phyloP scores from a whole-genome alignment of 2,329 filamentous ascomycete genomes.

The Colletotrichum sp. region DNA sequence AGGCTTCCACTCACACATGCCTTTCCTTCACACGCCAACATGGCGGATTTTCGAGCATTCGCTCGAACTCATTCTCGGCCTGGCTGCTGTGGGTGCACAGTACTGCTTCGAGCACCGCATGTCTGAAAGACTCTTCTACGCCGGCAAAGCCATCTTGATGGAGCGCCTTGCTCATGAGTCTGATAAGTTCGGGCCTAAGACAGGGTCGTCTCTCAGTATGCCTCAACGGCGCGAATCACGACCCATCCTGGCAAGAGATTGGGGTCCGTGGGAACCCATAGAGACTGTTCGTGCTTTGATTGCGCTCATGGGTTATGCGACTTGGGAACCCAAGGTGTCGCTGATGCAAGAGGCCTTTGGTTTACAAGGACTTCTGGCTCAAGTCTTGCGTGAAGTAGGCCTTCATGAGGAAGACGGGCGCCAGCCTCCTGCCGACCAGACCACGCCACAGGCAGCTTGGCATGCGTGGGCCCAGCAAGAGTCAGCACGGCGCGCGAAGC shows the following conservation, averaged over 20 bases:
- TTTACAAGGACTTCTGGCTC: slow-evolving; percentile 36
- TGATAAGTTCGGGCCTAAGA: slow-evolving; percentile 28
- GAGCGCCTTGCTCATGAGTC: slow-evolving; percentile 30
- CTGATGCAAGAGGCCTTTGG: slow-evolving; percentile 39
- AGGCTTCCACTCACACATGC: slow-evolving; percentile 42
- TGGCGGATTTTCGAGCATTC: slow-evolving; percentile 35
- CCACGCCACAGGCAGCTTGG: slow-evolving; percentile 27
- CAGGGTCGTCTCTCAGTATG: slow-evolving; percentile 27
- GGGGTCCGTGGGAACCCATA: slow-evolving; percentile 32
- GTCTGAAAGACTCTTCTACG: slow-evolving; percentile 37
- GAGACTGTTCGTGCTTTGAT: slow-evolving; percentile 38
- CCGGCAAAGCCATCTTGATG: slow-evolving; percentile 35
- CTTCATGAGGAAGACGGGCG: slow-evolving; percentile 31
- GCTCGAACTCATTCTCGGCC: slow-evolving; percentile 35
- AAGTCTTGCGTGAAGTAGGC: slow-evolving; percentile 37
- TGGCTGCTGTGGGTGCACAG: slow-evolving; percentile 39
- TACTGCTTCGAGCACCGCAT: slow-evolving; percentile 42
- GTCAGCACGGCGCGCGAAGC: slow-evolving; percentile 36
- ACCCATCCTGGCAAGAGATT: neutral
- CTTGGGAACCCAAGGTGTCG: slow-evolving; percentile 37
- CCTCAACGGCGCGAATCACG: slow-evolving; percentile 13
- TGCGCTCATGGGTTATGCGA: slow-evolving; percentile 42
- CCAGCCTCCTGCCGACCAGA: neutral
- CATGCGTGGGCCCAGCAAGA: slow-evolving; percentile 35
- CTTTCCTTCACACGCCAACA: slow-evolving; percentile 40